Evolutionary conservation across 345 rosid genomes (phyloP).

Genomic region (Kandelia obovata): DNA sequence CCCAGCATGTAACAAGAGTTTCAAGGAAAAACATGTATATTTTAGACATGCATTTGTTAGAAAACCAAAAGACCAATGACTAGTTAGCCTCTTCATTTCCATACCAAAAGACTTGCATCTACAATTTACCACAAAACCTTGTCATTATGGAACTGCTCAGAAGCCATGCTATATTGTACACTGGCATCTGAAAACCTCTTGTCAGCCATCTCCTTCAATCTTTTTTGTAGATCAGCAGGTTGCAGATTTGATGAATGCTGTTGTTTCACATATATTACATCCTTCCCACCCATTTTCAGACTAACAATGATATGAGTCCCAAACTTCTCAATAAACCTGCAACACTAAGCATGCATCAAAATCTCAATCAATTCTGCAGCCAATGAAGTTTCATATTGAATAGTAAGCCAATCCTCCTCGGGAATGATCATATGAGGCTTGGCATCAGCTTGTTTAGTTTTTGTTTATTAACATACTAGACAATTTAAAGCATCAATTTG

Average conservation of each 20-base stretch:
- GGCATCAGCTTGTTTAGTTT: neutral
- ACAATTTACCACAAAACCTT: conserved; percentile 34
- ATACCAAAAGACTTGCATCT: neutral
- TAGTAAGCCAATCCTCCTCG: neutral
- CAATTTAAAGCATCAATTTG: too few relatives aligned
- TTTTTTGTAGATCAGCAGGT: conserved; percentile 72
- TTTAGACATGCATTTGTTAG: neutral
- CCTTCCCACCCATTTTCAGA: conserved; percentile 95
- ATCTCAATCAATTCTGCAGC: neutral
- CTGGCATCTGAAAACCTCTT: conserved; percentile 63
- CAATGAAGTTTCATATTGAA: neutral
- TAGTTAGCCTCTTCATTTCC: neutral
- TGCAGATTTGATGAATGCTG: conserved; percentile 72
- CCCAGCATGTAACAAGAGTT: neutral
- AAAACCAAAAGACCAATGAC: neutral
- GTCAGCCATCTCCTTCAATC: conserved; percentile 79
- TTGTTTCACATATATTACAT: conserved; percentile 80
- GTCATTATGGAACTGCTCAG: conserved; percentile 37
- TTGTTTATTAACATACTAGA: too few relatives aligned
- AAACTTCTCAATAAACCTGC: conserved; percentile 74
- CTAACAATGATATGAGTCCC: conserved; percentile 91
- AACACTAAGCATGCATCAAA: conserved; percentile 9
- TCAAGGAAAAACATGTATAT: neutral
- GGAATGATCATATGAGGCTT: neutral
- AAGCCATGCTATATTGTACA: conserved; percentile 35